Base-by-base conservation (phyloP, 129 eudicot species). In the Saussurea involucrata region DNA sequence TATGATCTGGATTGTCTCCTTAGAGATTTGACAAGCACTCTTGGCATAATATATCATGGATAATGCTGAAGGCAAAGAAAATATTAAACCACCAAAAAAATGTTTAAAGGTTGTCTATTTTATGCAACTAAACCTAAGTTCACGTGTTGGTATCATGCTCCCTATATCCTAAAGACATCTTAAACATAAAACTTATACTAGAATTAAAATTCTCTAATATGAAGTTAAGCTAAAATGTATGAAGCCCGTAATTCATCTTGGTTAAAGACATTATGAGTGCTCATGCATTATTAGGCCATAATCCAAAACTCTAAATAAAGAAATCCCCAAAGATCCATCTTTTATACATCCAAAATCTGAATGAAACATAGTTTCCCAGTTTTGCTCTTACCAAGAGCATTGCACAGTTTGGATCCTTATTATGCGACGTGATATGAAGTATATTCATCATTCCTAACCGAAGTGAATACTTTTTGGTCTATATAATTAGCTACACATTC, bases 11-110 rank as follows among this genome's bases (percentile, higher is more conserved):
- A 40, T 29, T 18, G 72, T 29, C 34, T 27, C 25, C 34, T 74
- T 25, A 20, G 4, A 37, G 34, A 21, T 31, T 69, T 32, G 69
- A 44, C 72, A 68, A 33, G 31, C 65, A 60, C 20, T 53, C 28
- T 64, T 76, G 61, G 69, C 37, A 80, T 42, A 17, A 46, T 49
- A 37, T 64, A 65, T 33, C 0, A 72, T 72, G 58, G 27, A 64
- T 72, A 71, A 71, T 31, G 49, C 55, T 71, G 20, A 69, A 66
- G 74, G 77, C 70, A 40, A 71, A 69, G 64, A 21, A 63, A 44
- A 7, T 7, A 29, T 17, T 9, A 71, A 44, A 72, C 72, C 20
- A 42, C 6, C 24, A 36, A 63, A 10, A 12, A 21, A 10, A 9
- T 12, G 65, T 5, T 22, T 40, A 69, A 64, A 58, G 68, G 74